Evolutionary conservation across 2,329 filamentous ascomycete genomes (phyloP), one percentile per base, ranked within the genome.

Genomic region (Sporothrix luriei): DNA sequence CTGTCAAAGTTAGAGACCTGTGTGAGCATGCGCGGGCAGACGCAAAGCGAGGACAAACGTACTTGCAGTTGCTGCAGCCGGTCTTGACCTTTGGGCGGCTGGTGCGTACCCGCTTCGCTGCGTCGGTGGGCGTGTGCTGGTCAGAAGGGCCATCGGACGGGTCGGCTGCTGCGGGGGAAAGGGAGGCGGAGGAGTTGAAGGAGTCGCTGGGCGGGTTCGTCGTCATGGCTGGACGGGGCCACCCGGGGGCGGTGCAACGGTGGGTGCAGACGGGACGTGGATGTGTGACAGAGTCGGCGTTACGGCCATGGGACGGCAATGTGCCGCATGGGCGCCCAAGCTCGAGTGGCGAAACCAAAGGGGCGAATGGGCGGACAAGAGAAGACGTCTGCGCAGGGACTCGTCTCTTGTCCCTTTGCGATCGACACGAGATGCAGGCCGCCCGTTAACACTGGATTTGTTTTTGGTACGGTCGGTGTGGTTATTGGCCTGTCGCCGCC

Each of bases 41-140:
- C 21, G 49, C 29, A 13, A 33, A 19, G 57, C 64, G 55, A 33
- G 54, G 11, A 38, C 69, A 69, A 52, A 82, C 87, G 77, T 82
- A 90, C 88, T 90, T 90, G 88, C 88, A 90, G 77, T 87, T 88
- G 74, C 82, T 83, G 78, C 88, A 90, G 52, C 88, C 88, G 0
- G 87, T 90, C 79, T 88, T 89, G 73, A 89, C 87, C 76, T 90
- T 89, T 16, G 85, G 84, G 73, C 82, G 84, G 76, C 85, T 88
- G 38, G 80, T 83, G 68, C 85, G 81, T 16, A 79, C 80, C 67
- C 84, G 81, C 75, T 82, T 85, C 48, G 33, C 4, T 5, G 69
- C 57, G 3, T 52, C 61, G 16, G 54, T 7, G 13, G 62, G 11
- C 6, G 59, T n/a, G 40, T 49, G n/a, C 16, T 16, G n/a, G 40